Base-by-base conservation (phyloP, 225 moss, liverwort and hornwort species). In the Pseudoscleropodium purum region DNA sequence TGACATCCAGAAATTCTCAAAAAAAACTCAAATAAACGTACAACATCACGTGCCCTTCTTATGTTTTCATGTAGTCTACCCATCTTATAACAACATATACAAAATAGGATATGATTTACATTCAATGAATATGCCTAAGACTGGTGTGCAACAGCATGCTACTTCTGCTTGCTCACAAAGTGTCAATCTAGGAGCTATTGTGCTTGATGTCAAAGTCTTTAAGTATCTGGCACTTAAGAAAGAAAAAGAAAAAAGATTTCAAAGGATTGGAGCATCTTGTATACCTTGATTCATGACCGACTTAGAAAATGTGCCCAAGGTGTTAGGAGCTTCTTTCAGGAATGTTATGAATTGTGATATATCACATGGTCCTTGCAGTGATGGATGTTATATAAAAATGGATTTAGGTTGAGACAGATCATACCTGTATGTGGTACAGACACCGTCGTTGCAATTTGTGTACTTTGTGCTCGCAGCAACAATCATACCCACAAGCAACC, bases 401-500 rank as follows among this genome's bases (percentile, higher is more conserved):
- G 87, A 59, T 60, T 29, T 62, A 68, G 13, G 52, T 52, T 16
- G 66, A n/a, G 66, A 8, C 36, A 73, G 31, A 56, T 37, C 21
- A 67, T 79, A 90, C 92, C 87, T 66, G 66, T 64, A 39, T 33
- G 79, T 12, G 12, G 41, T 76, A 41, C 90, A 90, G 43, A 81
- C 60, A 56, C 93, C 92, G 66, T 84, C 76, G 75, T 41, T 89
- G 85, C 92, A 92, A 43, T 75, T 33, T 37, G 93, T 95, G 86
- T 92, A 94, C 62, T 94, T 92, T 26, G 90, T 88, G 36, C 89
- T 84, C 29, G 97, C 90, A 70, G 98, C 98, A 56, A 98, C 96
- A 59, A 95, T 89, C 93, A 97, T 94, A 66, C 98, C 98, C 59
- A 95, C 84, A 23, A 92, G 11, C 63, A 98, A 92, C 11, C 97